Evolutionary conservation across 1,284 basidiomycete species (phyloP), one percentile per base, ranked within the genome.

Genomic region (Fomes fomentarius): DNA sequence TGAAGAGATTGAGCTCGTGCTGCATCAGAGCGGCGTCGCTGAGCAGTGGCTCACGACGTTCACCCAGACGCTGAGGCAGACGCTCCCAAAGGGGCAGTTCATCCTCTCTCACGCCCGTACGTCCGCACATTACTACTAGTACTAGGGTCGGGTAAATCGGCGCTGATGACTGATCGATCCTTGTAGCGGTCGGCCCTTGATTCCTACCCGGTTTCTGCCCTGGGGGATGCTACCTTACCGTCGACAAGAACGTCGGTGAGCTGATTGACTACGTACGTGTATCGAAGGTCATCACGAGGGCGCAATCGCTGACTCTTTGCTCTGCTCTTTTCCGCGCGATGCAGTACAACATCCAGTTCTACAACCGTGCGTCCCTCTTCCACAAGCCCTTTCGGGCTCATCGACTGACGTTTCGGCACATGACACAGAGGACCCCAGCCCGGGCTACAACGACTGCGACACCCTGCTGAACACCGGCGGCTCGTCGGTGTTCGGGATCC

Each of bases 341-440:
- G 28, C 28, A 74, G 77, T 80, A 80, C 64, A 80, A 79, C 53
- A 64, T 80, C 41, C 77, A 79, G 76, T 86, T 85, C 70, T 86
- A 87, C 69, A 85, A 62, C 60, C 84, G 83, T 84, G 61, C 74
- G 69, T 40, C 33, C 58, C 8, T 4, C 8, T 2, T 40, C 15
- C n/a, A 8, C n/a, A 40, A 8, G 1, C 24, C 38, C 15, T 1
- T 17, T 12, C 19, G 22, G n/a, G 10, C 24, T 24, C 21, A 9
- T 17, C 9, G 6, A 39, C 38, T 39, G 38, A 39, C 9, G 15
- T 3, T 17, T 17, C 17, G 11, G 14, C 12, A 2, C 21, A 1
- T 40, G n/a, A 1, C 11, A 15, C 38, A 40, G 38, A 40, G 38
- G 22, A 19, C 11, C 38, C 38, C 38, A 11, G 9, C 9, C 38